phyloP scores from a whole-genome alignment of 2,329 filamentous ascomycete genomes.

The Phoma sp. region DNA sequence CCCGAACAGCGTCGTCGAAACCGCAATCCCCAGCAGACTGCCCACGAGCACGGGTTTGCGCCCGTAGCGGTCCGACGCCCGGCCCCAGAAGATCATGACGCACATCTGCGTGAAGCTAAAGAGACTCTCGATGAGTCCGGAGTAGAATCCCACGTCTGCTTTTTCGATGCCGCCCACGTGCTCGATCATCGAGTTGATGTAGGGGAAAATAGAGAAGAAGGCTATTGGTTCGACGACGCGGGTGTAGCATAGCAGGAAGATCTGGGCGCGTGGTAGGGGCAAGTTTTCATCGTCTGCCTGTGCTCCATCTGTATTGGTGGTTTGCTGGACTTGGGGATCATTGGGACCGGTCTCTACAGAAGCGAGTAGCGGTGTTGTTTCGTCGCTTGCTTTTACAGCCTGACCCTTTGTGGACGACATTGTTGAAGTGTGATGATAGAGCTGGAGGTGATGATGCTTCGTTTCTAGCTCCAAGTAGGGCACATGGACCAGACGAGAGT shows the following conservation, averaged over 20 bases:
- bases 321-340: conserved; percentile 4
- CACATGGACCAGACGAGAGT: no score
- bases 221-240: conserved; percentile 77
- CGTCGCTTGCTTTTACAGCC: conserved; percentile 20
- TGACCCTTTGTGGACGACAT: not conserved
- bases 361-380: conserved; percentile 40
- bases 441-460: not conserved
- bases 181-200: conserved; percentile 78
- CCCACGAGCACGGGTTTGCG: conserved; percentile 75
- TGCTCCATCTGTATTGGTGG: conserved; percentile 6
- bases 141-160: conserved; percentile 80
- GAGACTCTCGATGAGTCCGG: conserved; percentile 72
- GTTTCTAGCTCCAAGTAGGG: not conserved
- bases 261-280: conserved; percentile 57
- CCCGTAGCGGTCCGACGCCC: conserved; percentile 70
- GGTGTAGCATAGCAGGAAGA: conserved; percentile 75
- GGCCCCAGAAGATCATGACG: conserved; percentile 79
- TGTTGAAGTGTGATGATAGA: not conserved
- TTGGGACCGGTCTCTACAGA: conserved; percentile 24
- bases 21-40: conserved; percentile 68
- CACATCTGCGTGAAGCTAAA: conserved; percentile 78
- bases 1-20: conserved; percentile 71
- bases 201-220: conserved; percentile 85
- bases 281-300: conserved; percentile 29
- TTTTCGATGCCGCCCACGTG: conserved; percentile 66